Conservation (phyloP, 306 rosid genomes). For the Sindora glabra region DNA sequence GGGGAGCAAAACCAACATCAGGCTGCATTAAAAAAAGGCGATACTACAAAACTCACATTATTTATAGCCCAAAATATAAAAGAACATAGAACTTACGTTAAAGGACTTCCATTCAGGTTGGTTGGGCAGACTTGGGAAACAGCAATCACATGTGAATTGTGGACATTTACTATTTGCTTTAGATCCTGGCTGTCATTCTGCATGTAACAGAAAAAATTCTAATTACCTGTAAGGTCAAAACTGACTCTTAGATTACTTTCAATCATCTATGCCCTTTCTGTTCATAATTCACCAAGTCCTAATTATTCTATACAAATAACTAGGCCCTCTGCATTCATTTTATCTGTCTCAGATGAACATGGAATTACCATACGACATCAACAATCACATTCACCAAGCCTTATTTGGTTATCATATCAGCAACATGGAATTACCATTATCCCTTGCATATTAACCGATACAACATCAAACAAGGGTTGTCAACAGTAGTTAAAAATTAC, state of each 20-base stretch:
- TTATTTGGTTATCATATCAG: too few species aligned
- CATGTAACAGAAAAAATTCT: slow-evolving; percentile 11
- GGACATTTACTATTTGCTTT: slow-evolving; percentile 43
- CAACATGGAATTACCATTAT: too few species aligned
- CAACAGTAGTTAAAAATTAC: too few species aligned
- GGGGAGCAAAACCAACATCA: too few species aligned
- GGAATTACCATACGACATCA: background rate
- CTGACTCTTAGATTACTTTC: background rate
- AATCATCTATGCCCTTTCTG: background rate
- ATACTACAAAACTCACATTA: background rate
- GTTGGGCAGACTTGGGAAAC: slow-evolving; percentile 58
- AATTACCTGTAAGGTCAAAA: background rate
- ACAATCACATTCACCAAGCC: too few species aligned
- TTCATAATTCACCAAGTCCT: background rate
- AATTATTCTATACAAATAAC: background rate
- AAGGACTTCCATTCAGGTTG: slow-evolving; percentile 49
- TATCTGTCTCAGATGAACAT: background rate
- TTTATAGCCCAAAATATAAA: background rate
- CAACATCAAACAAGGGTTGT: too few species aligned
- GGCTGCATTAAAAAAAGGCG: too few species aligned
- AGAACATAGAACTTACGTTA: slow-evolving; percentile 49
- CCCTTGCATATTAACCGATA: too few species aligned
- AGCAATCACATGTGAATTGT: slow-evolving; percentile 53
- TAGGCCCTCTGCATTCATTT: background rate
- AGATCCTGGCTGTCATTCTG: slow-evolving; percentile 56